Base-by-base conservation (phyloP, 2,329 filamentous ascomycete species). In the Fusarium pilosicola region DNA sequence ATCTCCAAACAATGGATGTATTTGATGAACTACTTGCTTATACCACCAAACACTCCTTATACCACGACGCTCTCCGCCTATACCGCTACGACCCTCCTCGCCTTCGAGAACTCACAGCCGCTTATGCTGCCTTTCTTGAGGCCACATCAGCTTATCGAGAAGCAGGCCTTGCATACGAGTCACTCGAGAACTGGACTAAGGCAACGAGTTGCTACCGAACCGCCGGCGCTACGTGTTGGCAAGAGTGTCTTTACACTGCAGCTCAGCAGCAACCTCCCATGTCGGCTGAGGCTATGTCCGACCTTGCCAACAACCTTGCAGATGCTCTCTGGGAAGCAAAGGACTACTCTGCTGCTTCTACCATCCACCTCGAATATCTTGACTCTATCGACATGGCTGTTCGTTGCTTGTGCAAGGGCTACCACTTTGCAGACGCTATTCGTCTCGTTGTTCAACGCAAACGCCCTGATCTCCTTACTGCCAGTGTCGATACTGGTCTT, bases 161-260 rank as follows among this genome's bases (percentile, higher is more conserved):
- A 81, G 96, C 96, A 24, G 96, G 94, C 12, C 88, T 98, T 75
- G 93, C 95, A 7, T 97, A 97, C 82, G 96, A 98, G 80, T 97
- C 92, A 26, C 90, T 99, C 15, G 84, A 86, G 18, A 90, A 95
- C 80, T 94, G 93, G 78, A 80, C 85, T 26, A 88, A 92, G 44
- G 96, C 96, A 15, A 95, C 93, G 69, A 89, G 91, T 77, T 94
- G 93, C 80, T 99, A 98, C 83, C 91, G 94, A 69, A 90, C 93
- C 3, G 94, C 94, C 2, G 93, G 94, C 44, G 88, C 88, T 4
- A 82, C 86, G 8, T 90, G 93, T 83, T 99, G 96, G 96, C 94
- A 94, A 59, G 96, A 99, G 82, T 94, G 94, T 30, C 90, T 99
- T 55, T 94, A 93, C 76, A 90, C 90, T 52, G 95, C 95, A 10